Conservation (phyloP, 192 early-diverging fungal species). For the Gryganskiella cystojenkinii region DNA sequence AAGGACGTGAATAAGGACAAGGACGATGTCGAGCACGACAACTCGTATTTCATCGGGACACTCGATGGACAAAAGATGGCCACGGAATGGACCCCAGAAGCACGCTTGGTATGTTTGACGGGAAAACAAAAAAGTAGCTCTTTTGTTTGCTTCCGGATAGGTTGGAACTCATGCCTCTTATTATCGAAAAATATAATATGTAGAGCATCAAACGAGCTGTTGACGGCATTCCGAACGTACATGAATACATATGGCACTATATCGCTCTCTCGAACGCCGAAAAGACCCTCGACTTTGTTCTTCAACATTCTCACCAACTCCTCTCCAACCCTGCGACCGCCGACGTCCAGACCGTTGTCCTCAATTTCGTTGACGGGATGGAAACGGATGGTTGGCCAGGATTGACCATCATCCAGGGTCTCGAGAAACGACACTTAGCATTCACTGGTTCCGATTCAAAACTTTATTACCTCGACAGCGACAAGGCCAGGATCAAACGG, state of each 20-base stretch:
- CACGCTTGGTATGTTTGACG: constrained; percentile 13
- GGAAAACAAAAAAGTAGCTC: background rate
- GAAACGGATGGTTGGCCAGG: constrained; percentile 37
- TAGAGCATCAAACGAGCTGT: constrained; percentile 27
- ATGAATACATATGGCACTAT: constrained; percentile 30
- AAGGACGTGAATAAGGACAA: constrained; percentile 25
- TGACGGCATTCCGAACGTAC: constrained; percentile 30
- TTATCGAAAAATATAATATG: background rate
- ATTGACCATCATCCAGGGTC: constrained; percentile 14
- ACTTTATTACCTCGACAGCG: constrained; percentile 31
- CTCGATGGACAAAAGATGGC: constrained; percentile 15
- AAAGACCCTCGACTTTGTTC: constrained; percentile 13
- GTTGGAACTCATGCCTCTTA: background rate
- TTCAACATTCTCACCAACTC: constrained; percentile 5
- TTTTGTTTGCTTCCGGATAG: background rate
- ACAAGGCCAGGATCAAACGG: constrained; percentile 38
- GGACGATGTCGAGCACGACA: constrained; percentile 27
- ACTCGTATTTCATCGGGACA: constrained; percentile 26
- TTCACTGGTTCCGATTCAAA: constrained; percentile 37
- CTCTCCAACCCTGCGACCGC: background rate
- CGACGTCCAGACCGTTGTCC: constrained; percentile 17
- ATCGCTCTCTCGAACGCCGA: constrained; percentile 26
- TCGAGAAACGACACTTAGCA: constrained; percentile 20
- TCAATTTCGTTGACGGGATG: constrained; percentile 43
- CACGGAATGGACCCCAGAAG: constrained; percentile 40